Conservation (phyloP, 1,284 basidiomycete species). For the Tetrapyrgos nigripes region DNA sequence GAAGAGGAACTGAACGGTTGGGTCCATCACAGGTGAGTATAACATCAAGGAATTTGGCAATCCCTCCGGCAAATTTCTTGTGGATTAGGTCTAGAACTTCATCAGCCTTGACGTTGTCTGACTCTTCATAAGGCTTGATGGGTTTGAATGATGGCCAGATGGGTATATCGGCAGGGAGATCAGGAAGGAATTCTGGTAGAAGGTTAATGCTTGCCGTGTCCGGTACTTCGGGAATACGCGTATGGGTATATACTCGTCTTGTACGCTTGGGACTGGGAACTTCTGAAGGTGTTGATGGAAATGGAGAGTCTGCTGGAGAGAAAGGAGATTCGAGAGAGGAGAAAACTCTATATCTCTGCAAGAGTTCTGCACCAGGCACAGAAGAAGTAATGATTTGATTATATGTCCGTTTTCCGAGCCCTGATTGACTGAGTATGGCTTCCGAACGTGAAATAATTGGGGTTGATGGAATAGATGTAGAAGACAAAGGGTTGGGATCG, state of each 20-base stretch:
- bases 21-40: background rate
- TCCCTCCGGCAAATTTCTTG: background rate
- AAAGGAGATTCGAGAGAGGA: too few relatives aligned
- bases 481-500: too few relatives aligned
- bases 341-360: too few relatives aligned
- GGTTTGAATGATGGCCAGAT: background rate
- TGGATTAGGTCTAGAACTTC: background rate
- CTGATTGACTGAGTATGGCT: too few relatives aligned
- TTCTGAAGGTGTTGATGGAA: background rate
- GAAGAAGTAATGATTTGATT: too few relatives aligned
- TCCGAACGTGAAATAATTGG: too few relatives aligned
- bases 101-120: background rate
- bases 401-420: too few relatives aligned
- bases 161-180: background rate
- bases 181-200: background rate
- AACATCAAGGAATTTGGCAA: too few relatives aligned
- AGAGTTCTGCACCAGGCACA: too few relatives aligned
- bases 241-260: background rate
- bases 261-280: background rate
- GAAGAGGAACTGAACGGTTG: background rate
- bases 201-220: background rate
- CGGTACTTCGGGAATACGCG: background rate
- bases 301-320: background rate
- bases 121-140: background rate
- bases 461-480: too few relatives aligned